These are phyloP conservation scores for Diophrys sp. DNA, from an alignment of 73 alveolate genomes.

Conservation along the genomic window DNA sequence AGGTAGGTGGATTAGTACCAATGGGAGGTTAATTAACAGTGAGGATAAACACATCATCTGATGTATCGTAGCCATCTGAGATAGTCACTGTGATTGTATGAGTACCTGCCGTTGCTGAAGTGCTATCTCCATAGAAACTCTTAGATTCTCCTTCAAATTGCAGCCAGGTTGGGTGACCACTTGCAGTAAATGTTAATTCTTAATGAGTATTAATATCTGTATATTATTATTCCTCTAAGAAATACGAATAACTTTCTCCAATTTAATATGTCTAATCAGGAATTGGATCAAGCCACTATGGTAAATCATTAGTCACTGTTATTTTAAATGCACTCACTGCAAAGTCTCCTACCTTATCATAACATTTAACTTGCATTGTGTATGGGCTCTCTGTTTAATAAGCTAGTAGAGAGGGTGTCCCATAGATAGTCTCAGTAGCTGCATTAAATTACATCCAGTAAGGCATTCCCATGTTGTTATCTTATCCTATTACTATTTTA, in stretches of 20 bases:
- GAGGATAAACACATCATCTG: too few species aligned
- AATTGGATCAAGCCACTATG: neutral
- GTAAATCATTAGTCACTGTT: neutral
- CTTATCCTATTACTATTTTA: too few species aligned
- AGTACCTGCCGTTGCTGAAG: neutral
- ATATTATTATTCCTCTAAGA: neutral
- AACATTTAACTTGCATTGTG: neutral
- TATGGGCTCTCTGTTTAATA: neutral
- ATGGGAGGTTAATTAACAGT: too few species aligned
- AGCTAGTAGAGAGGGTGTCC: neutral
- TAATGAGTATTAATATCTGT: neutral
- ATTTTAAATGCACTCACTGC: neutral
- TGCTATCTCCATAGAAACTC: neutral
- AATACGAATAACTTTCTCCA: neutral
- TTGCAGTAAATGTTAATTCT: neutral
- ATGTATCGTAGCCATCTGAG: too few species aligned
- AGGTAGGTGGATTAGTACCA: too few species aligned
- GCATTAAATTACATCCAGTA: neutral
- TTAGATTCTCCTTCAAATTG: neutral
- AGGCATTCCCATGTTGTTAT: neutral
- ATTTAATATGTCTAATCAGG: neutral
- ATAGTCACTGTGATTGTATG: neutral
- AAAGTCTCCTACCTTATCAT: neutral
- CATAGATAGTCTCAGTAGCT: neutral
- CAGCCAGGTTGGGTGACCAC: neutral